Base-by-base conservation (phyloP, 2,329 filamentous ascomycete species). In the Chaetomiaceae sp. region DNA sequence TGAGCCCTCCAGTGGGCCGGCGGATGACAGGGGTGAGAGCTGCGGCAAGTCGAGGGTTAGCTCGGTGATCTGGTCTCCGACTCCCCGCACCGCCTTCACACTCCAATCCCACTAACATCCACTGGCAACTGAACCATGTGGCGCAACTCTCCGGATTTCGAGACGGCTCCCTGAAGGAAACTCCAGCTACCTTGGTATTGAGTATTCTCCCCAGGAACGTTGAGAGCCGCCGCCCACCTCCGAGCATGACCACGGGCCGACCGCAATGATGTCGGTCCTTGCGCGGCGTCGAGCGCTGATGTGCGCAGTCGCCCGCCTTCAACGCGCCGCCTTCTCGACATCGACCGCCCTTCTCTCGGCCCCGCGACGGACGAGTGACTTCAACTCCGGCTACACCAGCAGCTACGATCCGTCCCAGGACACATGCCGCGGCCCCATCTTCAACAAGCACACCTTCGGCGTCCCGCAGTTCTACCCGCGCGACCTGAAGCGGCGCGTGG, bases 401-500 rank as follows among this genome's bases (percentile, higher is more conserved):
- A 81, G 68, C 64, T 84, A 84, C 70, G 81, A 84, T 55, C 80
- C 81, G 9, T 68, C 68, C 29, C 66, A 74, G 50, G 78, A 82
- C 19, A 59, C 66, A n/a, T 76, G 77, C 29, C 75, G 80, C 8
- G 81, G 81, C 3, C 81, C 81, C 36, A 83, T 84, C 75, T 83
- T 83, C 65, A 75, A 69, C 56, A 81, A 81, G 66, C 64, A 72
- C 51, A 78, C 69, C 51, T 80, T 81, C 59, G 82, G 82, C 50
- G 81, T 84, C 15, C 81, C 82, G 2, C 75, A 80, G 47, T 83
- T 85, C 66, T 86, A 85, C 51, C 83, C 83, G 2, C 75, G 80
- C 54, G 78, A 83, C 62, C 77, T 99, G 63, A 96, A 97, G 75
- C 84, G 89, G 65, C 88, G 94, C 64, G 83, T 97, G 29, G 94